phyloP scores from a whole-genome alignment of 2,329 filamentous ascomycete genomes.

The Aspergillus latus region DNA sequence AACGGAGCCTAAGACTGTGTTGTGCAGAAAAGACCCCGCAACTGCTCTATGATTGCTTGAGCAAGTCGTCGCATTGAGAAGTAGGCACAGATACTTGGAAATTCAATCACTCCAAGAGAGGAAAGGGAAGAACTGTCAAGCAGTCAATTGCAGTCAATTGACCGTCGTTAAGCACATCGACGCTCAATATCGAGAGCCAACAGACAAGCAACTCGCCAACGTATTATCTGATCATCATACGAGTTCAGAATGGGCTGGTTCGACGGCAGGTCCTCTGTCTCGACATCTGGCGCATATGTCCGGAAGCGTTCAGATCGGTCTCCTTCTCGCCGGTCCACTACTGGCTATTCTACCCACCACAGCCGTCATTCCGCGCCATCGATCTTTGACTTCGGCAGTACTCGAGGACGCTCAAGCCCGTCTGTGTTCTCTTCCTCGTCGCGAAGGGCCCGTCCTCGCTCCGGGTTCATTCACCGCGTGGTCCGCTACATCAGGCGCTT shows the following conservation, averaged over 20 bases:
- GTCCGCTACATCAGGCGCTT: slow-evolving; percentile 75
- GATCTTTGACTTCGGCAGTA: slow-evolving; percentile 46
- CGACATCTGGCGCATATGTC: slow-evolving; percentile 27
- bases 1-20: slow-evolving; percentile 19
- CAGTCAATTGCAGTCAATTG: background rate
- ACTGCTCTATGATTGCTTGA: slow-evolving; percentile 17
- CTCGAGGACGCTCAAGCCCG: slow-evolving; percentile 35
- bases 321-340: slow-evolving; percentile 33
- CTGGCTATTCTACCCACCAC: slow-evolving; percentile 38
- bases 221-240: slow-evolving; percentile 7
- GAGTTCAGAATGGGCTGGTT: slow-evolving; percentile 48
- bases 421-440: slow-evolving; percentile 65
- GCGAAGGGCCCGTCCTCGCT: slow-evolving; percentile 74
- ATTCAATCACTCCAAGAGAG: background rate
- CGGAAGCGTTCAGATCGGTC: slow-evolving; percentile 40
- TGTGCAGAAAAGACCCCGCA: slow-evolving; percentile 23
- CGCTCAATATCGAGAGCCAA: background rate
- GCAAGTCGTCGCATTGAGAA: slow-evolving; percentile 9
- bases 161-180: background rate
- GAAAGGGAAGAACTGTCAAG: background rate
- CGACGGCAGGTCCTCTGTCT: slow-evolving; percentile 38
- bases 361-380: slow-evolving; percentile 45
- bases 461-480: slow-evolving; percentile 72
- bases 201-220: background rate
- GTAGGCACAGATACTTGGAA: background rate